A percentile compares a stretch with the other conserved stretches of the same genome.
These are phyloP conservation scores for Ascochyta koolunga DNA, from an alignment of 2,329 filamentous ascomycete species.

Conservation along the genomic window DNA sequence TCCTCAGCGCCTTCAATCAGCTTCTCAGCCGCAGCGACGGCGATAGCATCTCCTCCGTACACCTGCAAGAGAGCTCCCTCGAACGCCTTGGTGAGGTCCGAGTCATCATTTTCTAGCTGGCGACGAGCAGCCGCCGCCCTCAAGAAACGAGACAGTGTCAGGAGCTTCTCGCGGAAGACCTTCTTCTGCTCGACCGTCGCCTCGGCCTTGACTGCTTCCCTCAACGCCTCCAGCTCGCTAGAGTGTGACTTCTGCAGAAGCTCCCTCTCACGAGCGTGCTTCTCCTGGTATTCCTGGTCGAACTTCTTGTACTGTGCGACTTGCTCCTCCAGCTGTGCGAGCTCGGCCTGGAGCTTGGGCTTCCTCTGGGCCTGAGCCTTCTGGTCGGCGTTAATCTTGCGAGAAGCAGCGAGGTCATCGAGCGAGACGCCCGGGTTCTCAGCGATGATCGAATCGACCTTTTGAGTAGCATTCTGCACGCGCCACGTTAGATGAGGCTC, in stretches of 20 bases:
- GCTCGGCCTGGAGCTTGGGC: conserved; percentile 70
- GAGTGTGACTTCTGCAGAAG: conserved; percentile 62
- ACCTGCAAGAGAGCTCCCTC: conserved; percentile 80
- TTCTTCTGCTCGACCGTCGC: conserved; percentile 55
- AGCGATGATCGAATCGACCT: conserved; percentile 71
- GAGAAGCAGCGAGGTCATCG: conserved; percentile 72
- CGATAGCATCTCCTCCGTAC: conserved; percentile 77
- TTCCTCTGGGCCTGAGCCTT: conserved; percentile 80
- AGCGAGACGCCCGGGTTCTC: conserved; percentile 74
- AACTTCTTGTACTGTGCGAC: conserved; percentile 76
- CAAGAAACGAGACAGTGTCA: conserved; percentile 79
- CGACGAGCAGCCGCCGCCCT: conserved; percentile 77
- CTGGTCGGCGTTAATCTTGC: conserved; percentile 81
- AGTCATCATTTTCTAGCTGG: conserved; percentile 71
- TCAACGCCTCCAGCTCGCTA: conserved; percentile 61
- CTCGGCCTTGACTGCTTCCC: conserved; percentile 62
- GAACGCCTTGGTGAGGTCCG: conserved; percentile 79
- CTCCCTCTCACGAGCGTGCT: conserved; percentile 63
- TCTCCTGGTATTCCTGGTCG: conserved; percentile 72
- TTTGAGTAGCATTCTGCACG: conserved; percentile 69
- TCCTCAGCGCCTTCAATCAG: conserved; percentile 76
- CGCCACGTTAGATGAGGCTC: conserved; percentile 26
- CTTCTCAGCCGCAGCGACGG: conserved; percentile 77
- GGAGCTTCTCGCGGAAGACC: conserved; percentile 65
- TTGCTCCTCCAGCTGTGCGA: conserved; percentile 75